Conservation (phyloP, 306 rosid genomes). For the Gynostemma pentaphyllum region DNA sequence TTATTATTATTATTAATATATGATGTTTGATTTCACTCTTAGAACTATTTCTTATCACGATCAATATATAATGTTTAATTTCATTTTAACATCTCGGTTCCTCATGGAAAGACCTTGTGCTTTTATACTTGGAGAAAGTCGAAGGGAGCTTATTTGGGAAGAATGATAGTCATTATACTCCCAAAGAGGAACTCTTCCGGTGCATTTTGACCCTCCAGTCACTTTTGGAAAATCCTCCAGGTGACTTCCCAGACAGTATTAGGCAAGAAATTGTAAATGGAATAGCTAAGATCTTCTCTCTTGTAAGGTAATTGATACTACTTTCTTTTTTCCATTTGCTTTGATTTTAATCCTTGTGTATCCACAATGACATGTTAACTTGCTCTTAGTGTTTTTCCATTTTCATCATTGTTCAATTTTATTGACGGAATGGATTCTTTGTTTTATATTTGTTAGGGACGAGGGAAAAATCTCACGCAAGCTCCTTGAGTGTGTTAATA, state of each 20-base stretch:
- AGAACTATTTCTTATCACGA: constrained; percentile 2
- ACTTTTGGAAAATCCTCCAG: constrained; percentile 80
- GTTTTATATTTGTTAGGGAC: constrained; percentile 43
- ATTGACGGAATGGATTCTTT: constrained; percentile 7
- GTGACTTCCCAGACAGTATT: constrained; percentile 55
- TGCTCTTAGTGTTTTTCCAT: background rate
- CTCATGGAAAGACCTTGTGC: constrained; percentile 46
- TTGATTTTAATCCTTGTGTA: background rate
- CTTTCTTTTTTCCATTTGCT: background rate
- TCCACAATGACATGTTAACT: background rate
- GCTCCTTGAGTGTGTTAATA: constrained; percentile 77
- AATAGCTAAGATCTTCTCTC: constrained; percentile 47
- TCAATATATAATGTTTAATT: constrained; percentile 13
- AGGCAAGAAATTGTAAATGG: constrained; percentile 53
- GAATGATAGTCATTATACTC: constrained; percentile 32
- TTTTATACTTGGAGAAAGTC: constrained; percentile 52
- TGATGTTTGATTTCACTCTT: background rate
- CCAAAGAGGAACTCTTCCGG: constrained; percentile 83
- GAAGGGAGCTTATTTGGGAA: constrained; percentile 47
- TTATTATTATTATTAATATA: constrained; percentile 12
- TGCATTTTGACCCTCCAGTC: constrained; percentile 66
- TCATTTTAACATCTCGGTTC: constrained; percentile 7
- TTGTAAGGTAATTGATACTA: constrained; percentile 44
- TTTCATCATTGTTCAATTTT: background rate
- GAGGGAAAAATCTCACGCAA: constrained; percentile 83